These are phyloP conservation scores for Tetratostichococcus sp. DNA, from an alignment of 139 green algal species.

Conservation along the genomic window DNA sequence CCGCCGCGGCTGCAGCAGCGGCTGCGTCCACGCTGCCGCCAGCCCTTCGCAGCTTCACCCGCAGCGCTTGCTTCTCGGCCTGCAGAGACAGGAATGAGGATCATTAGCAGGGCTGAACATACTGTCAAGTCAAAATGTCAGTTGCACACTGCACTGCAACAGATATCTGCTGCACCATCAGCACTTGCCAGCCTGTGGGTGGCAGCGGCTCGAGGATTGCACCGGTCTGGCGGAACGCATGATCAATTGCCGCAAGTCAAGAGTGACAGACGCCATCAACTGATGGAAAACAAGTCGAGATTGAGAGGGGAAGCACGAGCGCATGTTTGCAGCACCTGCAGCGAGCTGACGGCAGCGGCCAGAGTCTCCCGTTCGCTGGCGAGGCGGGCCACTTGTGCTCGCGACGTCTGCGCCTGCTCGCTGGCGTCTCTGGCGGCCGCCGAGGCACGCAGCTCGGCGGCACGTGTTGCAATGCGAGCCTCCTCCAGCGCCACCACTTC, in stretches of 20 bases:
- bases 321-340: no score
- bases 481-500: conserved; percentile 28
- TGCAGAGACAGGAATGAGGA: conserved; percentile 4
- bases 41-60: conserved; percentile 7
- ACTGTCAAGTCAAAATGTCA: no score
- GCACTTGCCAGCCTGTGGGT: no score
- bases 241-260: no score
- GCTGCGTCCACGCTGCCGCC: neutral
- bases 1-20: neutral
- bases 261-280: neutral
- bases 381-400: neutral
- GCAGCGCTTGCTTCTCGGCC: conserved; percentile 14
- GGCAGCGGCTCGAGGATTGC: no score
- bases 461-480: conserved; percentile 5
- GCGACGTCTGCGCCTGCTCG: neutral
- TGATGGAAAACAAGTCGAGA: no score
- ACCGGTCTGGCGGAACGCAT: no score
- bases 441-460: conserved; percentile 5
- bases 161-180: no score
- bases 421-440: neutral
- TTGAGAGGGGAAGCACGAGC: no score
- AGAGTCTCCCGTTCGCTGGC: conserved; percentile 6
- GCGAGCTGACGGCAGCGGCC: conserved; percentile 9
- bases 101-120: neutral
- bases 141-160: no score